These are phyloP conservation scores for Globisporangium viniferum DNA, from an alignment of 352 stramenopile genomes.

Conservation along the genomic window DNA sequence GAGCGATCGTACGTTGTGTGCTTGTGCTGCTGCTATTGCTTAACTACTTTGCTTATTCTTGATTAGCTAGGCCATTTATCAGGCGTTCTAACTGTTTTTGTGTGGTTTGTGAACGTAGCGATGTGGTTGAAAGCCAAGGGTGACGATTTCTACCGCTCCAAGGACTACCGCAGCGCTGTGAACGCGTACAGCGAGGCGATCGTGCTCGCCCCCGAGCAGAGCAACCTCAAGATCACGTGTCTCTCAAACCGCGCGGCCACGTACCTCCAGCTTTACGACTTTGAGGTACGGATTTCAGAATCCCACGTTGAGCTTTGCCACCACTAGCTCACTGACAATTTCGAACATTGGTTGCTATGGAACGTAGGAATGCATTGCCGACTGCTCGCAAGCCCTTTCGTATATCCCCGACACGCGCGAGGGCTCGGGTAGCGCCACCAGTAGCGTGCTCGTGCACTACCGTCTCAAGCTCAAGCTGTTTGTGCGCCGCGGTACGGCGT, in stretches of 20 bases:
- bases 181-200: constrained; percentile 75
- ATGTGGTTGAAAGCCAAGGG: constrained; percentile 86
- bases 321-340: not conserved
- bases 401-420: constrained; percentile 56
- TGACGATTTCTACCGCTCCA: constrained; percentile 78
- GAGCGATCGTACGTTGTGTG: constrained; percentile 55
- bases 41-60: not conserved
- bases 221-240: constrained; percentile 45
- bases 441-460: constrained; percentile 39
- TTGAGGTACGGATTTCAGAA: constrained; percentile 25
- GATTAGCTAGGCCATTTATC: not conserved
- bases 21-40: not conserved
- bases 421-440: constrained; percentile 3
- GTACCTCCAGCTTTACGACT: constrained; percentile 51
- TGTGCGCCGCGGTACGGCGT: constrained; percentile 63
- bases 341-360: not conserved
- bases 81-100: not conserved
- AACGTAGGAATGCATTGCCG: constrained; percentile 48
- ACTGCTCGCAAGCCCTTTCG: constrained; percentile 67
- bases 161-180: constrained; percentile 59
- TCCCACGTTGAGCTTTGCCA: not conserved
- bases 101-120: constrained; percentile 23
- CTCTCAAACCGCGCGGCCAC: constrained; percentile 72
- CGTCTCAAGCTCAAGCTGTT: constrained; percentile 75
- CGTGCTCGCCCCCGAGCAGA: constrained; percentile 29